Percentiles rank a stretch among this genome's conserved stretches.
Evolutionary conservation across 768 basidiomycete genomes (phyloP).

Genomic region (Pleurotus citrinopileatus): DNA sequence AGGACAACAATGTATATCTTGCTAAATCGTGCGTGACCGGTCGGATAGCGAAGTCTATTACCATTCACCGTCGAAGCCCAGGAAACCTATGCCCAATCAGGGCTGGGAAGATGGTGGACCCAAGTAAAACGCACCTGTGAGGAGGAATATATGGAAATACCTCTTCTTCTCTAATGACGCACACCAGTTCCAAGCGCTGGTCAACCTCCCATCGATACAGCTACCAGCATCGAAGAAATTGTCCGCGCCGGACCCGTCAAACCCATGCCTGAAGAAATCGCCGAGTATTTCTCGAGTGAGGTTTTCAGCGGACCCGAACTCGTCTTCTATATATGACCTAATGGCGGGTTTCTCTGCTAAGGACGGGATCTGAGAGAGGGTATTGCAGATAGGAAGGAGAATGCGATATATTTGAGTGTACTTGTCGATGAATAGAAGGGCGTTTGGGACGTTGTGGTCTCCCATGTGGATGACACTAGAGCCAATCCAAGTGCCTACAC

Average conservation of each 20-base stretch:
- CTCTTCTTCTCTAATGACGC: constrained; percentile 81
- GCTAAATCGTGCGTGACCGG: neutral
- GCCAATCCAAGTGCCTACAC: constrained; percentile 82
- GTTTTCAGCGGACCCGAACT: constrained; percentile 76
- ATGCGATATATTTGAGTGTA: constrained; percentile 92
- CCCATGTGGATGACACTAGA: constrained; percentile 90
- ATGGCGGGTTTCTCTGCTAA: constrained; percentile 68
- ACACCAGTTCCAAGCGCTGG: constrained; percentile 94
- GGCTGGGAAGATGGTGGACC: neutral
- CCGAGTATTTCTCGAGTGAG: constrained; percentile 67
- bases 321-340: constrained; percentile 73
- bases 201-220: constrained; percentile 80
- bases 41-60: constrained; percentile 33
- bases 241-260: constrained; percentile 89
- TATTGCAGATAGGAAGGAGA: constrained; percentile 82
- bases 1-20: neutral
- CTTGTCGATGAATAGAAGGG: constrained; percentile 86
- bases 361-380: constrained; percentile 68
- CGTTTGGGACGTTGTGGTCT: constrained; percentile 82
- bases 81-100: constrained; percentile 53
- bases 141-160: constrained; percentile 76
- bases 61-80: constrained; percentile 88
- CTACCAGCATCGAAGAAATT: constrained; percentile 90
- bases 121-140: constrained; percentile 56
- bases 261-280: constrained; percentile 87